Evolutionary conservation across 495 filamentous ascomycete species (phyloP).

Genomic region (Xylaria castorea): DNA sequence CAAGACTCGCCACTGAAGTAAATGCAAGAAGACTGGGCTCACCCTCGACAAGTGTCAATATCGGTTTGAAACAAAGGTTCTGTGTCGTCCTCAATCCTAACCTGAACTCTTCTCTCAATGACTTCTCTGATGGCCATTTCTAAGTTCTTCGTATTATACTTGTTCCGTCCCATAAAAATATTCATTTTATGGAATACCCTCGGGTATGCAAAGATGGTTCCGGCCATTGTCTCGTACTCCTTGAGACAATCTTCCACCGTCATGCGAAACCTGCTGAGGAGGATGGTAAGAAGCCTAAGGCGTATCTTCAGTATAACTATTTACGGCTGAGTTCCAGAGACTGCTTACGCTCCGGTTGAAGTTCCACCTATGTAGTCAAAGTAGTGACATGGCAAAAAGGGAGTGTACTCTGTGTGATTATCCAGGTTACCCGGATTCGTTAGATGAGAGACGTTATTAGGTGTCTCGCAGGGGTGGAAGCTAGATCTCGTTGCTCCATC

Average conservation of each 20-base stretch:
- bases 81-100: slow-evolving; percentile 14
- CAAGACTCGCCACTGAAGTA: not conserved
- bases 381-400: slow-evolving; percentile 51
- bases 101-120: slow-evolving; percentile 33
- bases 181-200: slow-evolving; percentile 30
- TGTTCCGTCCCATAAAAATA: slow-evolving; percentile 29
- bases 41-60: slow-evolving; percentile 47
- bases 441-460: slow-evolving; percentile 18
- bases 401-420: not conserved
- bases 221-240: slow-evolving; percentile 54
- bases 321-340: not conserved
- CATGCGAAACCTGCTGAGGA: slow-evolving; percentile 62
- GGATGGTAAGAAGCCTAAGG: slow-evolving; percentile 59
- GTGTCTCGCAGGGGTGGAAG: slow-evolving; percentile 20
- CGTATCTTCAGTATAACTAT: slow-evolving; percentile 24
- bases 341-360: slow-evolving; percentile 44
- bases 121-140: slow-evolving; percentile 51
- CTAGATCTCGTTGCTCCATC: not conserved
- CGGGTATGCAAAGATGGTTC: slow-evolving; percentile 51
- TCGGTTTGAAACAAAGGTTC: slow-evolving; percentile 32
- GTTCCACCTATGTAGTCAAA: slow-evolving; percentile 59
- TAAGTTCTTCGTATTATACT: slow-evolving; percentile 51
- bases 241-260: slow-evolving; percentile 57
- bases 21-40: slow-evolving; percentile 17
- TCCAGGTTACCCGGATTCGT: not conserved